Evolutionary conservation across 768 basidiomycete species (phyloP).

Genomic region (Cystoderma amianthinum): DNA sequence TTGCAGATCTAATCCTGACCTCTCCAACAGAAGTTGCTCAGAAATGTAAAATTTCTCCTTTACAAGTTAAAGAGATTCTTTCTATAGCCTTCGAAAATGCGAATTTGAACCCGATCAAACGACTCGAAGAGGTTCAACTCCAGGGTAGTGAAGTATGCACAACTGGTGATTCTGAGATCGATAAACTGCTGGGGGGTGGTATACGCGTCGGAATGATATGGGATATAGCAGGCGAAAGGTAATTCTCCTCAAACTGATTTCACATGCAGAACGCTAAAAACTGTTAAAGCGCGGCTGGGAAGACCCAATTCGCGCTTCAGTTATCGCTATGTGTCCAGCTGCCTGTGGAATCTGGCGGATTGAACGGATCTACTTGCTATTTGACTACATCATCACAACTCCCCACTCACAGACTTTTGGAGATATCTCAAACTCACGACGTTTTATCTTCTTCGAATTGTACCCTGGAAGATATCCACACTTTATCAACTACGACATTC

Average conservation of each 20-base stretch:
- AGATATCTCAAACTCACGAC: slow-evolving; percentile 52
- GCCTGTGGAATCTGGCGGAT: slow-evolving; percentile 45
- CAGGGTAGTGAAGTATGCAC: slow-evolving; percentile 47
- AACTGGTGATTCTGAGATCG: slow-evolving; percentile 68
- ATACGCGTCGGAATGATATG: slow-evolving; percentile 75
- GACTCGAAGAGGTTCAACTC: slow-evolving; percentile 30
- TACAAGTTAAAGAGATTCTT: slow-evolving; percentile 45
- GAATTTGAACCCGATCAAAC: slow-evolving; percentile 26
- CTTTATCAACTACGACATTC: slow-evolving; percentile 48
- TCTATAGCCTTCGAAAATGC: slow-evolving; percentile 36
- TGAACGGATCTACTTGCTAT: slow-evolving; percentile 68
- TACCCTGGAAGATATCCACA: slow-evolving; percentile 53
- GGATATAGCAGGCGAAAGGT: slow-evolving; percentile 91
- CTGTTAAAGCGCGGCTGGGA: slow-evolving; percentile 75
- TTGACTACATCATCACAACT: slow-evolving; percentile 68
- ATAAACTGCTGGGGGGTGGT: slow-evolving; percentile 72
- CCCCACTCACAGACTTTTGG: slow-evolving; percentile 59
- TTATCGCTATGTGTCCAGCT: slow-evolving; percentile 76
- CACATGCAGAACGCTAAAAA: background rate
- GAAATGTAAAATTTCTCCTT: slow-evolving; percentile 42
- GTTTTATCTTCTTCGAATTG: slow-evolving; percentile 34
- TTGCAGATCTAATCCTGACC: slow-evolving; percentile 44
- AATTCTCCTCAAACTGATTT: slow-evolving; percentile 8
- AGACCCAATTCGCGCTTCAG: slow-evolving; percentile 88
- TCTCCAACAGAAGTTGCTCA: slow-evolving; percentile 46